Conservation (phyloP, 495 filamentous ascomycete genomes). For the Clavariopsis aquatica region DNA sequence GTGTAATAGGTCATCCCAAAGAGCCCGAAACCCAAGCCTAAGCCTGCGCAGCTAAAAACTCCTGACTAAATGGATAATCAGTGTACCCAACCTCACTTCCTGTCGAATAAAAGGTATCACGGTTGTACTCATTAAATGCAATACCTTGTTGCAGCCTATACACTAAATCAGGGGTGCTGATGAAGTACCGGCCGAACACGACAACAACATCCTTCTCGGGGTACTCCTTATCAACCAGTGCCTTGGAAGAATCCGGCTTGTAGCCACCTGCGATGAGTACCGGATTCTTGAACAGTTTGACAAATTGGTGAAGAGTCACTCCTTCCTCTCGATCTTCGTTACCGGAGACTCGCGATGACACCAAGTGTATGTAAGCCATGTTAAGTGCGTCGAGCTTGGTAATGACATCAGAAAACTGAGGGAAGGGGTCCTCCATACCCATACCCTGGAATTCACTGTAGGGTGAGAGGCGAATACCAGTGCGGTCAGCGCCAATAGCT, state of each 20-base stretch:
- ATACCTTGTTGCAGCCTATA: slow-evolving; percentile 62
- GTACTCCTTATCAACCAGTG: slow-evolving; percentile 57
- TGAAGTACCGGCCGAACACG: slow-evolving; percentile 66
- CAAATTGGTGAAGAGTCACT: slow-evolving; percentile 55
- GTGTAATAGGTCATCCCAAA: background rate
- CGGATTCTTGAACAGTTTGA: slow-evolving; percentile 54
- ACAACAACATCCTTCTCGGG: slow-evolving; percentile 51
- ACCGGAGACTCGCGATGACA: slow-evolving; percentile 56
- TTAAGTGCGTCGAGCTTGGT: slow-evolving; percentile 55
- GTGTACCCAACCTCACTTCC: slow-evolving; percentile 59
- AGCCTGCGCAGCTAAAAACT: slow-evolving; percentile 41
- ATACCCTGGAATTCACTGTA: slow-evolving; percentile 69
- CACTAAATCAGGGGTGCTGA: slow-evolving; percentile 70
- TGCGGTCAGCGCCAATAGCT: slow-evolving; percentile 64
- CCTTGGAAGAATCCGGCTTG: slow-evolving; percentile 49
- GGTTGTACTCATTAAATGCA: slow-evolving; percentile 57
- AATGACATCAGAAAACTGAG: slow-evolving; percentile 64
- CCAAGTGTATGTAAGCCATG: slow-evolving; percentile 67
- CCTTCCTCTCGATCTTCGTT: slow-evolving; percentile 48
- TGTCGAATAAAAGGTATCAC: slow-evolving; percentile 61
- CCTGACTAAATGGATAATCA: slow-evolving; percentile 64
- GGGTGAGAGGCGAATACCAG: slow-evolving; percentile 65
- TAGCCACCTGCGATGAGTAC: slow-evolving; percentile 67
- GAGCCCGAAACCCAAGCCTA: background rate
- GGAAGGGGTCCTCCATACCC: slow-evolving; percentile 62